Conservation (phyloP, 2,329 filamentous ascomycete species). For the Fusarium hostae region DNA sequence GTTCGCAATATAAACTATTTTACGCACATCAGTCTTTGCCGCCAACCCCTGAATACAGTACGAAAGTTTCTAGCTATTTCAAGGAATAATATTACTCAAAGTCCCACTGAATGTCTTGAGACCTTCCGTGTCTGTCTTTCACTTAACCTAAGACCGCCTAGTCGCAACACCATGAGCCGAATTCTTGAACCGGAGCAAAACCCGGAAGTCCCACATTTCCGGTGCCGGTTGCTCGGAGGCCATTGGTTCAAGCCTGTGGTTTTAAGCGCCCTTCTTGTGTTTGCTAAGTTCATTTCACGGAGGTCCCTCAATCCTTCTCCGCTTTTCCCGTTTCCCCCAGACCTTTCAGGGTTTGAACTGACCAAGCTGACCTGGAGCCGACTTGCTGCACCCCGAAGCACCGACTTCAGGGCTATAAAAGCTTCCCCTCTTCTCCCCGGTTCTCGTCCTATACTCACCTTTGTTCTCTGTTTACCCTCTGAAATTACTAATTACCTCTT, state of each 20-base stretch:
- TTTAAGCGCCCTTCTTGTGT: not conserved
- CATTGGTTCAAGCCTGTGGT: not conserved
- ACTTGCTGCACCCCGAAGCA: not conserved
- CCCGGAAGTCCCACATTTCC: too few species aligned
- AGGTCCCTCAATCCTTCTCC: not conserved
- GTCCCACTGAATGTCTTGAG: rapidly evolving
- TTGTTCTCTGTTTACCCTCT: not conserved
- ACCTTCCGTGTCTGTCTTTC: not conserved
- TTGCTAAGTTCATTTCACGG: not conserved
- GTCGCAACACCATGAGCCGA: not conserved
- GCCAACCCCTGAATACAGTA: not conserved
- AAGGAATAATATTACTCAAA: rapidly evolving
- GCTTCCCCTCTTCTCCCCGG: not conserved
- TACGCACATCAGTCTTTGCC: not conserved
- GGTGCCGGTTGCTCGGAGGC: not conserved
- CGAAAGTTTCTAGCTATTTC: not conserved
- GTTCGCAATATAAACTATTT: not conserved
- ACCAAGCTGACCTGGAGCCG: not conserved
- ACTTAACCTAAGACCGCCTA: not conserved
- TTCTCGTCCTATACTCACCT: too few species aligned
- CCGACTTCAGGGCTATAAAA: not conserved
- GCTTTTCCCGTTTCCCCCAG: not conserved
- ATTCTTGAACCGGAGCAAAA: too few species aligned
- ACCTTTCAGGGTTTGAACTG: not conserved
- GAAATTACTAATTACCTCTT: not conserved